Evolutionary conservation across 495 filamentous ascomycete species (phyloP), one percentile per base, ranked within the genome.

Genomic region (Penicillium alfredii): DNA sequence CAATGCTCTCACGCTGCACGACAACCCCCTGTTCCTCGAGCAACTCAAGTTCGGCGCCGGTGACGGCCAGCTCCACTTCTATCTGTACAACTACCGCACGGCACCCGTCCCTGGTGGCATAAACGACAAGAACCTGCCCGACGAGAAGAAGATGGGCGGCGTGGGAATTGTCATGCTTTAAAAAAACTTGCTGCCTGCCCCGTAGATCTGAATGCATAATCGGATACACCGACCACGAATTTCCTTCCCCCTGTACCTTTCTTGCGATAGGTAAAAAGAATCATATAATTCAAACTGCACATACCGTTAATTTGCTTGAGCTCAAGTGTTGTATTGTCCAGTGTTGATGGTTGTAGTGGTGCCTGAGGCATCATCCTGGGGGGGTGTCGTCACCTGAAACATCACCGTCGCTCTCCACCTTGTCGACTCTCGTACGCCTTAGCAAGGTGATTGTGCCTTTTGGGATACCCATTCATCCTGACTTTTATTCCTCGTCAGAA

Each of bases 1-100:
- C 71, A 98, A 98, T 46, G 90, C 86, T 0, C 74, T 98, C 12
- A 94, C 92, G 0, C 69, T 94, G 19, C 76, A 94, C 49, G 92
- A 98, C 55, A 98, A 97, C 63, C 78, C 80, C 4, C 71, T 97
- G 11, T 98, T 98, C 74, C 72, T 98, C 8, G 79, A 86, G 48
- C 70, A 94, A 34, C 84, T 94, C 50, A 94, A 90, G 59, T 98
- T 96, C 42, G 90, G 89, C 15, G 76, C 82, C 5, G 92, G 92
- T 10, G 92, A 98, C 54, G 92, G 92, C 30, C 85, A 88, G 55
- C 68, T 98, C 38, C 88, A 97, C 55, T 98, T 82, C 61, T 98
- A 98, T 56, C 71, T 98, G 9, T 98, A 90, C 71, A 98, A 97
- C 66, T 98, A 94, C 71, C 80, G 86, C 21, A 82, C 88, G 6